phyloP scores from a whole-genome alignment of 345 rosid genomes.

The Corymbia maculata region DNA sequence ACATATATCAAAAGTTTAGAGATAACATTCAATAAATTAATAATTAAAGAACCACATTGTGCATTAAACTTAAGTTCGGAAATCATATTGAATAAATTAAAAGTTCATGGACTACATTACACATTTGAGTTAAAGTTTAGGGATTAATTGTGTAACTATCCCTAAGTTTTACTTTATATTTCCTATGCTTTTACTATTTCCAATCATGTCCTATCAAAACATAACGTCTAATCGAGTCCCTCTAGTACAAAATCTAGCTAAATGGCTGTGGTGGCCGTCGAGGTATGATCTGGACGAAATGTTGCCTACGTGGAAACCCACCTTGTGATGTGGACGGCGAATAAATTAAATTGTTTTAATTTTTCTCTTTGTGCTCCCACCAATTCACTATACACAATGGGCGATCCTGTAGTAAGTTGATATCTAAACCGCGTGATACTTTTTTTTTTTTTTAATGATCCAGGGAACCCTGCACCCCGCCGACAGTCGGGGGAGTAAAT shows the following conservation, averaged over 20 bases:
- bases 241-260: background rate
- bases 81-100: too few relatives aligned
- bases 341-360: background rate
- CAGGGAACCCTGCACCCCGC: too few relatives aligned
- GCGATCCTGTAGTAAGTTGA: background rate
- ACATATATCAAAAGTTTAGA: too few relatives aligned
- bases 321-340: background rate
- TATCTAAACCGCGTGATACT: background rate
- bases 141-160: too few relatives aligned
- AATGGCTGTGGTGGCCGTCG: background rate
- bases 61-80: too few relatives aligned
- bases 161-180: background rate
- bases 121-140: too few relatives aligned
- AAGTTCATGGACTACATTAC: too few relatives aligned
- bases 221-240: background rate
- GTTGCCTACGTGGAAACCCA: background rate
- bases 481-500: too few relatives aligned
- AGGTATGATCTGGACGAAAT: background rate
- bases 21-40: too few relatives aligned
- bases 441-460: background rate
- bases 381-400: background rate
- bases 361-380: background rate
- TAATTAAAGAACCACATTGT: too few relatives aligned
- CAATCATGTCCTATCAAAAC: background rate
- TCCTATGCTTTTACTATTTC: background rate